Evolutionary conservation across 106 monocot genomes (phyloP).

Genomic region (Narthecium ossifragum): DNA sequence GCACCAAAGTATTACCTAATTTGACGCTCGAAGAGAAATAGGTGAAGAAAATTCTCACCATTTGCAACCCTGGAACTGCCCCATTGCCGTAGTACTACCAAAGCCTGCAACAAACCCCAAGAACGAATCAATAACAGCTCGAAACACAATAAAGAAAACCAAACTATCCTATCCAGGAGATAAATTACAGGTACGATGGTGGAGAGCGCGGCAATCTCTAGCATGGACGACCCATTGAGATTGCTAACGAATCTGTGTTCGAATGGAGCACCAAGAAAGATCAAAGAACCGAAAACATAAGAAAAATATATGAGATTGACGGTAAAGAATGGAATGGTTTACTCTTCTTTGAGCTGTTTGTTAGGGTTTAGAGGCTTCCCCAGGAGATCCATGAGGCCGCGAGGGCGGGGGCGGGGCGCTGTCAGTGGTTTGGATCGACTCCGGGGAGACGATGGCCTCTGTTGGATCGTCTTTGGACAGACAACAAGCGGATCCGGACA

Average conservation of each 20-base stretch:
- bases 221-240: constrained; percentile 80
- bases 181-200: constrained; percentile 59
- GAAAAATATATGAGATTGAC: neutral
- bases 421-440: too few species aligned
- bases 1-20: too few species aligned
- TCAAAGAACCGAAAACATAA: neutral
- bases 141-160: neutral
- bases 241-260: constrained; percentile 96
- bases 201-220: constrained; percentile 82
- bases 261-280: neutral
- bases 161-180: neutral
- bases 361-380: constrained; percentile 30
- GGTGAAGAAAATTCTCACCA: constrained; percentile 4
- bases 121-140: neutral
- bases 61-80: constrained; percentile 8
- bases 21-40: too few species aligned
- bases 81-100: constrained; percentile 68
- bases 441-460: too few species aligned
- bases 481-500: too few species aligned
- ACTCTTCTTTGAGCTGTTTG: constrained; percentile 71
- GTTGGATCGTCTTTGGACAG: too few species aligned
- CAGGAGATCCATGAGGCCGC: neutral
- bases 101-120: constrained; percentile 32
- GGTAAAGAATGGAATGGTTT: constrained; percentile 1
- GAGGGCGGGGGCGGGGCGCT: neutral